phyloP scores from a whole-genome alignment of 257 asterid species.

The Leonotis leonurus region DNA sequence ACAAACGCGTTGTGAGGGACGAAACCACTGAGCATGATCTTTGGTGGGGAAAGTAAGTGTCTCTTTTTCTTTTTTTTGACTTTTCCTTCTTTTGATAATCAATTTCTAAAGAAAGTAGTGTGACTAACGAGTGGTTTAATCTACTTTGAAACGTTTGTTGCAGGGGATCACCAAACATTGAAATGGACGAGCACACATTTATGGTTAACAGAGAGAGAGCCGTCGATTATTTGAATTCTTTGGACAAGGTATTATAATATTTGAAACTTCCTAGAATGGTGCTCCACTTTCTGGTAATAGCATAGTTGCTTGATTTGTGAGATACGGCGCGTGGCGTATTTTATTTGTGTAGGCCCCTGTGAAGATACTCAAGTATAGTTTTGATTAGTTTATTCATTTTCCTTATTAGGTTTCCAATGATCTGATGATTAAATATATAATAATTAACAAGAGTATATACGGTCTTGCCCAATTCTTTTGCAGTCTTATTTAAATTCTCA shows the following conservation, averaged over 20 bases:
- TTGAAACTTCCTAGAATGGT: neutral
- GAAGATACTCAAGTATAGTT: neutral
- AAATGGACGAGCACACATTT: slow-evolving; percentile 95
- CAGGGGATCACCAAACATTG: slow-evolving; percentile 94
- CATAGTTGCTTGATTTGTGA: neutral
- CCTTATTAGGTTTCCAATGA: neutral
- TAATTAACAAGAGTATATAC: neutral
- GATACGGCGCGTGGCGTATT: neutral
- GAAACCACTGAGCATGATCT: slow-evolving; percentile 51
- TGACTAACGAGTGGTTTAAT: neutral
- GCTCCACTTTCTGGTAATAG: neutral
- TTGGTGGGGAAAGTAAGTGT: slow-evolving; percentile 74
- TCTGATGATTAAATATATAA: neutral
- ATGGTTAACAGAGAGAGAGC: slow-evolving; percentile 97
- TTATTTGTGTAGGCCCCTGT: neutral
- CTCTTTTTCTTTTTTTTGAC: neutral
- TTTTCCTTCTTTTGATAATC: too few species aligned
- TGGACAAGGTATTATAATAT: slow-evolving; percentile 97
- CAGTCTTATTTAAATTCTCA: neutral
- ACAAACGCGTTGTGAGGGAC: slow-evolving; percentile 69
- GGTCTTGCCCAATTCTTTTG: neutral
- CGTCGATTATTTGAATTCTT: slow-evolving; percentile 84
- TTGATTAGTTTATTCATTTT: neutral
- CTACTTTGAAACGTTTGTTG: neutral
- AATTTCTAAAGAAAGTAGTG: neutral